Evolutionary conservation across 441 rosid species (phyloP).

Genomic region (Populus hybrid): DNA sequence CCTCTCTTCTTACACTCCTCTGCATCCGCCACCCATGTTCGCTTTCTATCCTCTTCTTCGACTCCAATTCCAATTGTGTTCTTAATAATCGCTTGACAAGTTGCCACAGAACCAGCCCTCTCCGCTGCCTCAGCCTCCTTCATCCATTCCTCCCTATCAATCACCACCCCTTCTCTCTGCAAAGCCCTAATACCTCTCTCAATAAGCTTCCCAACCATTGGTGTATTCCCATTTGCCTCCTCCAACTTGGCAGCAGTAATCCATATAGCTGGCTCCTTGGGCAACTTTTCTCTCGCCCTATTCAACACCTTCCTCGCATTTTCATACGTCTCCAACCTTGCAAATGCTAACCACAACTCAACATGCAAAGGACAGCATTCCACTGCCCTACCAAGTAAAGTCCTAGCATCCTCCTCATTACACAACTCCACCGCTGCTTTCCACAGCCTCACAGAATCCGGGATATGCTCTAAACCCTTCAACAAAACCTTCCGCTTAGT

Average conservation of each 20-base stretch:
- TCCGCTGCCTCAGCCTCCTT: constrained; percentile 93
- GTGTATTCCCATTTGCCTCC: constrained; percentile 83
- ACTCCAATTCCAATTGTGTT: constrained; percentile 88
- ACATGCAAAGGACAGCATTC: constrained; percentile 93
- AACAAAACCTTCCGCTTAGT: constrained; percentile 86
- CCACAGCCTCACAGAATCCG: constrained; percentile 94
- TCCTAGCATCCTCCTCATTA: constrained; percentile 75
- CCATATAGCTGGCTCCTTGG: constrained; percentile 96
- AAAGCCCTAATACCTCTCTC: constrained; percentile 88
- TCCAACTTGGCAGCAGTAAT: constrained; percentile 92
- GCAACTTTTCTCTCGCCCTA: constrained; percentile 66
- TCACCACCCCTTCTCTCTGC: constrained; percentile 81
- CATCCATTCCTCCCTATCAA: constrained; percentile 95
- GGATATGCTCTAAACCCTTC: constrained; percentile 81
- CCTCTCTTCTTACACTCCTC: constrained; percentile 95
- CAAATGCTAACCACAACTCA: constrained; percentile 91
- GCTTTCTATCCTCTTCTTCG: constrained; percentile 96
- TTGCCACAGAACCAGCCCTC: constrained; percentile 76
- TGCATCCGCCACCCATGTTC: constrained; percentile 99
- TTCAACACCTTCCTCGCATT: constrained; percentile 81
- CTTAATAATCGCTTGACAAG: constrained; percentile 81
- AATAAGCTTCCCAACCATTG: constrained; percentile 82
- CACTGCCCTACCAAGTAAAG: constrained; percentile 86
- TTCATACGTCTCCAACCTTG: constrained; percentile 79
- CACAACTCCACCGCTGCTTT: constrained; percentile 86